These are phyloP conservation scores for Phytophthora tentaculata DNA, from an alignment of 352 stramenopile genomes.

Conservation along the genomic window DNA sequence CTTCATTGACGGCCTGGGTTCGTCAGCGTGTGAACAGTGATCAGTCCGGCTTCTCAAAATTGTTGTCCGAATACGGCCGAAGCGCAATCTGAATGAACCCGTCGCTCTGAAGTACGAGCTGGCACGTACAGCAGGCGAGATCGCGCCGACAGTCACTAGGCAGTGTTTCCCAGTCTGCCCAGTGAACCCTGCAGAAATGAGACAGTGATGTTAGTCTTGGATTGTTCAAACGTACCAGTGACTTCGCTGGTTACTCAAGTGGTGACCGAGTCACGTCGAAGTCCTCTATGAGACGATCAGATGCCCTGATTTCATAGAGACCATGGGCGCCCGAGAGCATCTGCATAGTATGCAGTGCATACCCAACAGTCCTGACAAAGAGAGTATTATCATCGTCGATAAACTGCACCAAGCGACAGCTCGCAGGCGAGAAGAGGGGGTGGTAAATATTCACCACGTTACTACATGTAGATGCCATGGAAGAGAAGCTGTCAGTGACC, in stretches of 20 bases:
- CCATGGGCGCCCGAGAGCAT: too few relatives aligned
- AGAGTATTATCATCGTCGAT: conserved; percentile 1
- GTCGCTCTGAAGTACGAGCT: conserved; percentile 1
- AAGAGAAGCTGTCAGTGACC: too few relatives aligned
- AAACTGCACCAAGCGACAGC: background rate
- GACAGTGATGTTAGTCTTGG: background rate
- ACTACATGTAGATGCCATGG: too few relatives aligned
- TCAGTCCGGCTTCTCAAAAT: too few relatives aligned
- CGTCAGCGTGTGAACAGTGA: too few relatives aligned
- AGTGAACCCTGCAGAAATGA: background rate
- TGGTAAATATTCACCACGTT: too few relatives aligned
- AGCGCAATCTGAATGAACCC: background rate
- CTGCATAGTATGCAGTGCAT: too few relatives aligned
- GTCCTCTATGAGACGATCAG: too few relatives aligned
- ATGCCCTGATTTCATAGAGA: too few relatives aligned
- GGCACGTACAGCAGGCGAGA: background rate
- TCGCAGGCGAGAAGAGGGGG: conserved; percentile 3
- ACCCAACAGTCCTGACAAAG: background rate
- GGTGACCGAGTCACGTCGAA: too few relatives aligned
- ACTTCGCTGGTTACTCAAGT: background rate
- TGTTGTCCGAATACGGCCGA: background rate
- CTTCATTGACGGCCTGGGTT: background rate
- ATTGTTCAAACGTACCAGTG: too few relatives aligned
- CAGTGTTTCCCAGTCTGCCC: background rate
- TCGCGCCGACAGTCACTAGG: background rate